phyloP scores from a whole-genome alignment of 2,329 filamentous ascomycete genomes.

The Botrytis tulipae region DNA sequence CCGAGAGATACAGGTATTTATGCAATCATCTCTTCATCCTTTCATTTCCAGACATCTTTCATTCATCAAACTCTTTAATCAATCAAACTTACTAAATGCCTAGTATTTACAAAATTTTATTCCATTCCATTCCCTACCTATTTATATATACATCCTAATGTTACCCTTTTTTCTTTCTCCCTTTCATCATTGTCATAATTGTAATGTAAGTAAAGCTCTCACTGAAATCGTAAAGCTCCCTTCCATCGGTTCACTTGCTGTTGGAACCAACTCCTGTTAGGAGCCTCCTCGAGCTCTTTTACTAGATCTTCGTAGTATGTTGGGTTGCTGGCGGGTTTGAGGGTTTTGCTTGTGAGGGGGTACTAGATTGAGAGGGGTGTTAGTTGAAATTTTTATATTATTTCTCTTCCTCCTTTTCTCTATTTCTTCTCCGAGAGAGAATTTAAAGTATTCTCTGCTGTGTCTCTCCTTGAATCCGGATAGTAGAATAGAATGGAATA shows the following conservation, averaged over 20 bases:
- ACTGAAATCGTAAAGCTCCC: constrained; percentile 59
- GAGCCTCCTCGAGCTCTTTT: constrained; percentile 61
- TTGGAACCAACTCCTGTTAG: constrained; percentile 53
- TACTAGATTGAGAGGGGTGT: constrained; percentile 40
- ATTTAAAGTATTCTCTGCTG: background rate
- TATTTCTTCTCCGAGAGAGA: background rate
- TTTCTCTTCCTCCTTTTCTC: background rate
- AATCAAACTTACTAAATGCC: background rate
- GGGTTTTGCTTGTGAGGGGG: constrained; percentile 48
- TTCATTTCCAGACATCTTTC: background rate
- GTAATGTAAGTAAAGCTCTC: background rate
- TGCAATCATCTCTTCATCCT: background rate
- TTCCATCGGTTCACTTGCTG: constrained; percentile 54
- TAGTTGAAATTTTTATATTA: background rate
- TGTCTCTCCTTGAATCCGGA: no score
- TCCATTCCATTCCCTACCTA: background rate
- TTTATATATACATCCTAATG: background rate
- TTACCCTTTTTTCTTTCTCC: background rate
- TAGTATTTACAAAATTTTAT: background rate
- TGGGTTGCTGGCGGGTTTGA: constrained; percentile 61
- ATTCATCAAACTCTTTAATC: background rate
- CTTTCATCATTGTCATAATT: background rate
- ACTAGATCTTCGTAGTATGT: constrained; percentile 62
- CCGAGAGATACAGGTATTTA: background rate
- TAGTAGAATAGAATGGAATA: no score